Evolutionary conservation across 1,284 basidiomycete species (phyloP).

Genomic region (Austroboletus niveus): DNA sequence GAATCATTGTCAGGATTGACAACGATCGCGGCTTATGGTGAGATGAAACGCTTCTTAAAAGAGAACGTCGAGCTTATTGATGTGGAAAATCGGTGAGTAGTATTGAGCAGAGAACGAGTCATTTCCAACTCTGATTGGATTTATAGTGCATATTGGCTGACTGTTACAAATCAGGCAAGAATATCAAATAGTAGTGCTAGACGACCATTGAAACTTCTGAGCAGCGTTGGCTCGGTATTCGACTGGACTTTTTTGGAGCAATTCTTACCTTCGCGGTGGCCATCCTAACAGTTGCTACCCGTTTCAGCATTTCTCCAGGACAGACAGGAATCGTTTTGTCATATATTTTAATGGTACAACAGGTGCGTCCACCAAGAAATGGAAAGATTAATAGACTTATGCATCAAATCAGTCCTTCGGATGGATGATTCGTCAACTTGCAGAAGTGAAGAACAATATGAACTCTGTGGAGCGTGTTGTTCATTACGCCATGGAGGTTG

Average conservation of each 20-base stretch:
- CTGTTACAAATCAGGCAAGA: slow-evolving; percentile 69
- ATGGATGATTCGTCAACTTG: slow-evolving; percentile 81
- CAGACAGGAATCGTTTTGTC: slow-evolving; percentile 75
- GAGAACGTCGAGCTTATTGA: slow-evolving; percentile 83
- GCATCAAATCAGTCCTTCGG: slow-evolving; percentile 56
- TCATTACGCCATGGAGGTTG: slow-evolving; percentile 62
- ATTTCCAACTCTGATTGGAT: slow-evolving; percentile 1
- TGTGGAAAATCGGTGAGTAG: slow-evolving; percentile 71
- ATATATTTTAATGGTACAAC: slow-evolving; percentile 75
- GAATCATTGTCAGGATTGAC: slow-evolving; percentile 85
- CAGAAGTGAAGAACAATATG: slow-evolving; percentile 91
- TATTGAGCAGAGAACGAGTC: background rate
- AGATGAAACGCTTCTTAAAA: slow-evolving; percentile 63
- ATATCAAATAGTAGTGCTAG: background rate
- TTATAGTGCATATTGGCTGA: slow-evolving; percentile 80
- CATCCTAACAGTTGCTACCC: slow-evolving; percentile 73
- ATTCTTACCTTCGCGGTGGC: slow-evolving; percentile 78
- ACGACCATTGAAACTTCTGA: slow-evolving; percentile 14
- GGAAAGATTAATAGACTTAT: slow-evolving; percentile 3
- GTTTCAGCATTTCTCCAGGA: slow-evolving; percentile 74
- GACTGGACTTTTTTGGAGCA: slow-evolving; percentile 82
- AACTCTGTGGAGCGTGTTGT: slow-evolving; percentile 85
- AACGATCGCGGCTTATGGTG: slow-evolving; percentile 86
- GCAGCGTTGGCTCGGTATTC: slow-evolving; percentile 85
- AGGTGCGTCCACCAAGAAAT: slow-evolving; percentile 34